Base-by-base conservation (phyloP, 1,139 yeast genomes). In the Taiozyma onychis region DNA sequence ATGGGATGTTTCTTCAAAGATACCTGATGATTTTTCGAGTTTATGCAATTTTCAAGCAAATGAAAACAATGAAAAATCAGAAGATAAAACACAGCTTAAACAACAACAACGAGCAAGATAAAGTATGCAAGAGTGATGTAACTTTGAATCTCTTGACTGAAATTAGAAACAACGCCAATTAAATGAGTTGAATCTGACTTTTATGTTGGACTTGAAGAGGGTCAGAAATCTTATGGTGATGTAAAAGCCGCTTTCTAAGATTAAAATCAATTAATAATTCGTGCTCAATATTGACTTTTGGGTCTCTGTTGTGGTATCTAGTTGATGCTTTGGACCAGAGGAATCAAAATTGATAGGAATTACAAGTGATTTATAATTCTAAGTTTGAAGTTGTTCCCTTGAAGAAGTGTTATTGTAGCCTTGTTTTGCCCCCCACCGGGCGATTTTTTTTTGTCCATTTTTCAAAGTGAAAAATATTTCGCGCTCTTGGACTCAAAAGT, bases 141-240 rank as follows among this genome's bases (percentile, higher is more conserved):
- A 37, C 41, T 37, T 35, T 37, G 41, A 37, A 37, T 24, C 24
- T 37, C 41, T 37, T 37, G 41, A 18, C 16, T 16, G 8, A 37
- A 21, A 37, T 37, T 22, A 28, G 27, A 39, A 43, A 44, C 54
- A 54, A 52, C 55, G 47, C 47, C 55, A 52, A 52, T 52, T 48
- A 48, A 54, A 54, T 54, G 57, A 54, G 57, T 52, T 50, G 48
- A 44, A 28, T 41, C 24, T 27, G 30, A 26, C n/a, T 32, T n/a
- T 34, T 37, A 13, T 18, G 24, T 37, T 37, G 14, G 18, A 37
- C 30, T 37, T 14, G 22, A 30, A 39, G 35, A 37, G 35, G 39
- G 39, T 34, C 24, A 41, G 32, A 43, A 43, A 24, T 32, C 16
- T 46, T 34, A 42, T 37, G 41, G 9, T 44, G 41, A 44, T 35